Base-by-base conservation (phyloP, 129 eudicot genomes). In the Lactuca saligna region DNA sequence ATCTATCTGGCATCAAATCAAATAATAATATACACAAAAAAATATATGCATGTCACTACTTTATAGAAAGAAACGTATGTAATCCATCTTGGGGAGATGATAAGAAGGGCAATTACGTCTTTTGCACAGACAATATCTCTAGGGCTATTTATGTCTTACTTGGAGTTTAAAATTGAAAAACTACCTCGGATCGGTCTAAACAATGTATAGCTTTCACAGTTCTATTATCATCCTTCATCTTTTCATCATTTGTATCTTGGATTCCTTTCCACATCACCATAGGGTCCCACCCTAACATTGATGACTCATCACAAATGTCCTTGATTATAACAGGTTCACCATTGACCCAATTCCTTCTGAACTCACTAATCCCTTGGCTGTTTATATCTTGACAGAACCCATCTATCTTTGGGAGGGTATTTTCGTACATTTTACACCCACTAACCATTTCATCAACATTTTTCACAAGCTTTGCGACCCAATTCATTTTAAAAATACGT, bases 381-480 rank as follows among this genome's bases (percentile, higher is more conserved):
- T 74, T 85, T 42, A 87, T 77, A 62, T 83, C 99, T 50, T 85
- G 56, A 61, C 84, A 78, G 32, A 48, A 57, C 42, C 56, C 81
- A 58, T 60, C 68, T 41, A 75, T 68, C 49, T 69, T 78, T 41
- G 29, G 58, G 54, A 58, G 57, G 54, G 69, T 69, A 58, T 70
- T 72, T 63, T 85, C 87, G 61, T 39, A 34, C 71, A 80, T 70
- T 77, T 81, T 87, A 57, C 99, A 93, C 72, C 99, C 99, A 70
- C 78, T 85, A 71, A 87, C 95, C 97, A 93, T 89, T 78, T 93
- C 99, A 63, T 87, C 99, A 5, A 81, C 91, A 80, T 86, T 87
- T 83, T 93, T 93, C 61, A 87, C 95, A 65, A 93, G 81, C 79
- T 85, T 93, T 16, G 99, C 99, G 67, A 93, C 97, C 99, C 99